phyloP scores from a whole-genome alignment of 1,284 basidiomycete species.

The Cutaneotrichosporon mucoides region DNA sequence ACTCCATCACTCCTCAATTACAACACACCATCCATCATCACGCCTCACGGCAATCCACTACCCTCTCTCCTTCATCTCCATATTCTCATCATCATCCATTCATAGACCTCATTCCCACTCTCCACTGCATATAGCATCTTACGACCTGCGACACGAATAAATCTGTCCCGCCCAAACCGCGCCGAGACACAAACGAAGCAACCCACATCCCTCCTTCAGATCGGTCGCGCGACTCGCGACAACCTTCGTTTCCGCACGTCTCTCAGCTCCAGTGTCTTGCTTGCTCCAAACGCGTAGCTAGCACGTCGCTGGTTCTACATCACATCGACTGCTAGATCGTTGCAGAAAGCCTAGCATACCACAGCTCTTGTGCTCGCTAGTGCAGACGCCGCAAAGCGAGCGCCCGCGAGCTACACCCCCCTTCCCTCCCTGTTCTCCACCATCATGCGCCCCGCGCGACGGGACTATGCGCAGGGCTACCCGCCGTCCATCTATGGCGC shows the following conservation, averaged over 20 bases:
- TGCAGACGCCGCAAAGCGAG: not conserved
- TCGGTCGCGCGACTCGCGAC: conserved; percentile 2
- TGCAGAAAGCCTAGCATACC: too few species aligned
- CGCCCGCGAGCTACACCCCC: not conserved
- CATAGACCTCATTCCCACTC: not conserved
- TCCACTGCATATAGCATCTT: not conserved
- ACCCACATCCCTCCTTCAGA: not conserved
- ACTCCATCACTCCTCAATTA: not conserved
- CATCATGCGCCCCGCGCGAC: conserved; percentile 13
- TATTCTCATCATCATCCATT: not conserved
- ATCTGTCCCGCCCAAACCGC: not conserved
- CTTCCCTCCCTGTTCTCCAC: not conserved
- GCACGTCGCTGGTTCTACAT: not conserved
- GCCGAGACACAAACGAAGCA: not conserved
- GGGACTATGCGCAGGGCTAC: conserved; percentile 15
- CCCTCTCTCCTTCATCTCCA: not conserved
- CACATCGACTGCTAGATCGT: not conserved
- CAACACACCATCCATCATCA: too few species aligned
- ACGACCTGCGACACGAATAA: not conserved
- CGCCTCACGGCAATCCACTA: not conserved
- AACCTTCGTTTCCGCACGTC: not conserved
- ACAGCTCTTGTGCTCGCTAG: not conserved
- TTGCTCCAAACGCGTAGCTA: too few species aligned
- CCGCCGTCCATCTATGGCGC: conserved; percentile 15
- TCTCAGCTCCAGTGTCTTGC: not conserved